Evolutionary conservation across 257 asterid species (phyloP), one percentile per base, ranked within the genome.

Genomic region (Salvia rosmarinus): DNA sequence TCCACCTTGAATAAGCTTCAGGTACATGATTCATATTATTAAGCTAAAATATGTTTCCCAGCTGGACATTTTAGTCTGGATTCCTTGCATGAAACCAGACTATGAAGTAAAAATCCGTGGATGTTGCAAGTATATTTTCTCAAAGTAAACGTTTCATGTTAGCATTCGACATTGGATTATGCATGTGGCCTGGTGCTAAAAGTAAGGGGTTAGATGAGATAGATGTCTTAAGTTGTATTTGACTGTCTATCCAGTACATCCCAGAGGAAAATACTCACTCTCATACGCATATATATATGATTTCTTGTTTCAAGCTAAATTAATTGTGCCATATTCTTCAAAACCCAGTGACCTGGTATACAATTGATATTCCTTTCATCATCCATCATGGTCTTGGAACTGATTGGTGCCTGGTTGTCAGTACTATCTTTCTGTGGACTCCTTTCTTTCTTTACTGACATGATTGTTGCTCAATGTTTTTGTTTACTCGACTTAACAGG

Each of bases 1-100:
- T 82, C 91, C 64, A 91, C 98, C 70, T 73, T 95, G 74, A 91
- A 82, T 76, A 95, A 91, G 84, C 99, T 95, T 83, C 99, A 95
- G 99, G 99, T 95, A 89, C 68, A 75, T 68, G 35, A 42, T 72
- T 73, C 65, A 75, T 71, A 56, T 71, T 70, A 19, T 44, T 60
- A 13, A 55, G 35, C 55, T 40, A 10, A 23, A 9, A 14, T 5
- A 20, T 23, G 55, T 28, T 56, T 65, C 28, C 46, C 42, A 8
- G 28, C 42, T 65, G 4, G 21, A 23, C 47, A 58, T 23, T 56
- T 60, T 61, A 52, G 51, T 43, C 44, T 23, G 43, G 21, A 46
- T 28, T 32, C 30, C 67, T 46, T 63, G 59, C 66, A n/a, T 21
- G 65, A 77, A 54, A 62, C 57, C 47, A 40, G 35, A 21, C 8